A percentile compares a stretch with the other conserved stretches of the same genome.
Conservation (phyloP, 139 green algal species). For the Trebouxia sp. region DNA sequence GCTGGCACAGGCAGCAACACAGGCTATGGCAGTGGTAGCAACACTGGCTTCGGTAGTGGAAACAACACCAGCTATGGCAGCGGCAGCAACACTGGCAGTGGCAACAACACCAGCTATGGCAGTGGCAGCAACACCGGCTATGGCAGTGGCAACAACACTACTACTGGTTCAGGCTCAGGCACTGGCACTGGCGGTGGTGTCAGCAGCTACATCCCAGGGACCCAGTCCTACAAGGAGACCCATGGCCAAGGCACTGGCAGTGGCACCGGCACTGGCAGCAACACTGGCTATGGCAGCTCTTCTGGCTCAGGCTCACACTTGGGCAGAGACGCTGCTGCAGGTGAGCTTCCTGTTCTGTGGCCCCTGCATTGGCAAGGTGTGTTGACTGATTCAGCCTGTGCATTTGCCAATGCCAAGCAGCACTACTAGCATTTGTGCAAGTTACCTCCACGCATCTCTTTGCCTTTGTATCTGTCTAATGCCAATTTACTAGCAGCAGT, state of each 20-base stretch:
- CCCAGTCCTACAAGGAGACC: neutral
- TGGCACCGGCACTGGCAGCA: neutral
- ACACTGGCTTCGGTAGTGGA: neutral
- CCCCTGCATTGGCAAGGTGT: neutral
- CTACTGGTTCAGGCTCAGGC: neutral
- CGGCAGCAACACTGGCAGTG: neutral
- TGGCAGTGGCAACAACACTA: slow-evolving; percentile 8
- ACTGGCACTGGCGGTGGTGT: neutral
- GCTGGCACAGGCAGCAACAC: slow-evolving; percentile 12
- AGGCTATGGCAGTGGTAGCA: neutral
- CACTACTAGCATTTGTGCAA: no score
- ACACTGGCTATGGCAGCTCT: no score
- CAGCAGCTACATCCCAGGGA: neutral
- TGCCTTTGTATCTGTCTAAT: no score
- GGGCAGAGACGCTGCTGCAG: neutral
- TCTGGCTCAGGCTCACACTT: neutral
- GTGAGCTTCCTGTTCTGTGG: neutral
- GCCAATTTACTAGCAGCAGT: no score
- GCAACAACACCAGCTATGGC: neutral
- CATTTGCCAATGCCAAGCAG: neutral
- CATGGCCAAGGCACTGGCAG: neutral
- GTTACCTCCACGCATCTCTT: no score
- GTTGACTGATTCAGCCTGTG: neutral
- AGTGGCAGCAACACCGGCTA: neutral
- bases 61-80: neutral